phyloP scores from a whole-genome alignment of 1,284 basidiomycete species.

The Cryptococcus sp. region DNA sequence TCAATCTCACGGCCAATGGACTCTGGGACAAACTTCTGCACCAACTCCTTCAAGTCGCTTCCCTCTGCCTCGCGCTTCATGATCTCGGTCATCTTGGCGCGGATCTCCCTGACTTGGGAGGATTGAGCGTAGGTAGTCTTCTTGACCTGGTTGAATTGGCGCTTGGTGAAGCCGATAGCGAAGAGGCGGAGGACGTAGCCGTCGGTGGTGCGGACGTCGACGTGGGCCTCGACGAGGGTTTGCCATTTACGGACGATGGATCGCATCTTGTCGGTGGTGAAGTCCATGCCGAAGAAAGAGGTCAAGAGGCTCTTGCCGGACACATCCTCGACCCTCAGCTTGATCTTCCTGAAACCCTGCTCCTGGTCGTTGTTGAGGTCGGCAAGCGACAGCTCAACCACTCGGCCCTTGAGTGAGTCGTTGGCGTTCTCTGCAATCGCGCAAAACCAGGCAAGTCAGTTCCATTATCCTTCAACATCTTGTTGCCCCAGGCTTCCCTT shows the following conservation, averaged over 20 bases:
- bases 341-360: conserved; percentile 99
- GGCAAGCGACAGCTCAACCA: conserved; percentile 93
- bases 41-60: conserved; percentile 96
- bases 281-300: conserved; percentile 99
- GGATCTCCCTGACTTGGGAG: conserved; percentile 93
- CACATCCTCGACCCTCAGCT: conserved; percentile 95
- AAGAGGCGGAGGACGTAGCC: conserved; percentile 99
- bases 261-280: conserved; percentile 99
- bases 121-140: conserved; percentile 99
- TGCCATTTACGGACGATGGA: conserved; percentile 99
- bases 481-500: neutral
- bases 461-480: neutral
- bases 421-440: conserved; percentile 83
- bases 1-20: conserved; percentile 99
- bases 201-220: conserved; percentile 99
- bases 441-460: conserved; percentile 1
- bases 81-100: conserved; percentile 99
- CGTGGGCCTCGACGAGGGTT: conserved; percentile 96
- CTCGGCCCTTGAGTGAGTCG: conserved; percentile 96
- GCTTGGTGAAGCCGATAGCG: conserved; percentile 98
- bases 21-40: conserved; percentile 99
- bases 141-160: conserved; percentile 92
- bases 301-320: conserved; percentile 96
- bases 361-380: conserved; percentile 99
- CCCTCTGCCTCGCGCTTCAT: conserved; percentile 94